Conservation (phyloP, 768 basidiomycete genomes). For the Mycena albidolilacea region DNA sequence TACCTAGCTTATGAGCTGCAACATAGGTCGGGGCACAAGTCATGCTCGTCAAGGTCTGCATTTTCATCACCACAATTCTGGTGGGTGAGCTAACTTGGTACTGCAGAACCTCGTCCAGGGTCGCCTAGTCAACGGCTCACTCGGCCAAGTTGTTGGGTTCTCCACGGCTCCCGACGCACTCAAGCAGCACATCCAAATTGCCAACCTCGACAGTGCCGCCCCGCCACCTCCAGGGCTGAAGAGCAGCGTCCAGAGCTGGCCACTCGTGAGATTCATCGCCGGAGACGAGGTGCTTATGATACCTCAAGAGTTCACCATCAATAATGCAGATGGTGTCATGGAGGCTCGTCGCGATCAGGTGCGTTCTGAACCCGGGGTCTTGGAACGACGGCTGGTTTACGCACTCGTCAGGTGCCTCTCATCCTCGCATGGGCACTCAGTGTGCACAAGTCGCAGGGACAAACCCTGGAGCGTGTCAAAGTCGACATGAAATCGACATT, state of each 20-base stretch:
- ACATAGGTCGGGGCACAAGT: constrained; percentile 85
- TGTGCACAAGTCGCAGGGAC: constrained; percentile 88
- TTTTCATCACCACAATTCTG: not conserved
- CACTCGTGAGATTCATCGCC: constrained; percentile 71
- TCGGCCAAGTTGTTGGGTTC: constrained; percentile 70
- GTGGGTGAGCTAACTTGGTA: not conserved
- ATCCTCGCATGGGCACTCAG: constrained; percentile 92
- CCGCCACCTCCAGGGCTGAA: constrained; percentile 9
- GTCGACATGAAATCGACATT: constrained; percentile 84
- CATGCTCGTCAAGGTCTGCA: constrained; percentile 80
- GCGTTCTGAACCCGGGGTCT: not conserved
- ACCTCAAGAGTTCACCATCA: constrained; percentile 74
- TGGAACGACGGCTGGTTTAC: not conserved
- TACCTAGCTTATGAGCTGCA: constrained; percentile 8
- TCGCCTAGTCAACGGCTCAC: constrained; percentile 77
- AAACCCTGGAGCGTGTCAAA: constrained; percentile 87
- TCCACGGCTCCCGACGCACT: constrained; percentile 59
- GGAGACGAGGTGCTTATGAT: constrained; percentile 62
- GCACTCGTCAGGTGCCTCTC: constrained; percentile 68
- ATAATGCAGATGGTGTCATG: constrained; percentile 69
- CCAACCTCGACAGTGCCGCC: constrained; percentile 42
- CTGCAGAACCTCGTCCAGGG: constrained; percentile 79
- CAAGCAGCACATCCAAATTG: constrained; percentile 58
- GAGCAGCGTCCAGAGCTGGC: constrained; percentile 58
- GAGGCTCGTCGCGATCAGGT: constrained; percentile 78